Base-by-base conservation (phyloP, 352 stramenopile species). In the Phytophthora chlamydospora region DNA sequence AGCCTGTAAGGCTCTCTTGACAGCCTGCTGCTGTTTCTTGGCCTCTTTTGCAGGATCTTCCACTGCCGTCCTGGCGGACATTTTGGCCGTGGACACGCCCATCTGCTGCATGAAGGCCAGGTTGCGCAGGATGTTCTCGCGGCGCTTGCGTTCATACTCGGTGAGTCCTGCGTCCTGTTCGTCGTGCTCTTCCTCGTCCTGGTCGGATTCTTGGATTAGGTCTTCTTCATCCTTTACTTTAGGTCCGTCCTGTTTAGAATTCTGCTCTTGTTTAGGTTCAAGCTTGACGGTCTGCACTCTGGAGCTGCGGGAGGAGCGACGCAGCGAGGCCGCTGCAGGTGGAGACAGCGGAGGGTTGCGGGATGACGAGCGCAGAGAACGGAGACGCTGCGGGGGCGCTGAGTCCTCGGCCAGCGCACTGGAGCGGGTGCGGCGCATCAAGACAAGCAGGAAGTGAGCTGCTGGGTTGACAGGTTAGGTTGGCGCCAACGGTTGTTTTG, bases 91-190 rank as follows among this genome's bases (percentile, higher is more conserved):
- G 6, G 82, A 88, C 21, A 95, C 78, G 10, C 87, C 87, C 76
- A 96, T 92, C 39, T 82, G 77, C 48, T 78, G 73, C 85, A 96
- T 92, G 56, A 94, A 91, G 24, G 88, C 76, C 48, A 93, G 49
- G 58, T 96, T 94, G 29, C 87, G 83, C 71, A 88, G 71, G 49
- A 96, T 94, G 58, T 96, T 96, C 35, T 84, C 87, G 8, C 83
- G 73, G 0, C 87, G 83, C 64, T 89, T 90, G 63, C 80, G 79
- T 67, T 96, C 87, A 47, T 96, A 96, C 58, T 89, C 85, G 19
- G 76, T 75, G 48, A 93, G 66, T 21, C 39, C 67, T 19, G 11
- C 35, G 40, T 39, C 17, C 42, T 54, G 54, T 1, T 66, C 38
- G 0, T 55, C 16, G 7, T 60, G 36, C 4, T 64, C 27, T 3